Evolutionary conservation across 1,284 basidiomycete genomes (phyloP).

Genomic region (Vanrija humicola): DNA sequence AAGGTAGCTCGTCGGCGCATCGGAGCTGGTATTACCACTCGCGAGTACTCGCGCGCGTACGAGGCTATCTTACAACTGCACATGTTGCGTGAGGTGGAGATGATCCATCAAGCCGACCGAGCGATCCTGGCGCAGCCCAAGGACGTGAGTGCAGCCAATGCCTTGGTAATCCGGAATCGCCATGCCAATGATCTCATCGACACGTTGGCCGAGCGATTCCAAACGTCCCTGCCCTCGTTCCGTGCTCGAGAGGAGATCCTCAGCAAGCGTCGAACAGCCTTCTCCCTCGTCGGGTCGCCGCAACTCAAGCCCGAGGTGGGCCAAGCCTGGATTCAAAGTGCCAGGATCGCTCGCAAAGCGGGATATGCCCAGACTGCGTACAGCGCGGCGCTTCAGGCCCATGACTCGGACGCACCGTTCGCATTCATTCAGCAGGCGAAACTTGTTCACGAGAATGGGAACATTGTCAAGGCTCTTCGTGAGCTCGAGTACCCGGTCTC

Average conservation of each 20-base stretch:
- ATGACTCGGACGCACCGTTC: conserved; percentile 68
- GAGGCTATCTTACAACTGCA: conserved; percentile 84
- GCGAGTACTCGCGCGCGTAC: conserved; percentile 79
- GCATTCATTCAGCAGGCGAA: conserved; percentile 91
- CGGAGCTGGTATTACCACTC: conserved; percentile 75
- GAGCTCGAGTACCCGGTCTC: conserved; percentile 56
- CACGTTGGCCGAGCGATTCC: conserved; percentile 35
- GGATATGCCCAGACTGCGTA: conserved; percentile 97
- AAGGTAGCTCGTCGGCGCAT: conserved; percentile 68
- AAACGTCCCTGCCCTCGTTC: conserved; percentile 76
- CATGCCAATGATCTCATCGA: conserved; percentile 23
- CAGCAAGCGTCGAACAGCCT: conserved; percentile 82
- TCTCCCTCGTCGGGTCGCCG: conserved; percentile 51
- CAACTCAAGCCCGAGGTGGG: conserved; percentile 61
- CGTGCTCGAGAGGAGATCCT: conserved; percentile 86
- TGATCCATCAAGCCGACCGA: conserved; percentile 58
- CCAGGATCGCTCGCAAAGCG: conserved; percentile 92
- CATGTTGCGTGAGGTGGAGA: conserved; percentile 79
- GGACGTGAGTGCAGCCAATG: not conserved
- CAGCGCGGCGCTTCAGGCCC: conserved; percentile 88
- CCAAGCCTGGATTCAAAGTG: conserved; percentile 82
- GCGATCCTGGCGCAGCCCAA: not conserved
- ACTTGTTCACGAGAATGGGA: conserved; percentile 72
- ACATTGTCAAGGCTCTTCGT: conserved; percentile 79
- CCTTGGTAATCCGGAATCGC: not conserved